Evolutionary conservation across 139 green algal species (phyloP).

Genomic region (Protoeuglena noctilucae): DNA sequence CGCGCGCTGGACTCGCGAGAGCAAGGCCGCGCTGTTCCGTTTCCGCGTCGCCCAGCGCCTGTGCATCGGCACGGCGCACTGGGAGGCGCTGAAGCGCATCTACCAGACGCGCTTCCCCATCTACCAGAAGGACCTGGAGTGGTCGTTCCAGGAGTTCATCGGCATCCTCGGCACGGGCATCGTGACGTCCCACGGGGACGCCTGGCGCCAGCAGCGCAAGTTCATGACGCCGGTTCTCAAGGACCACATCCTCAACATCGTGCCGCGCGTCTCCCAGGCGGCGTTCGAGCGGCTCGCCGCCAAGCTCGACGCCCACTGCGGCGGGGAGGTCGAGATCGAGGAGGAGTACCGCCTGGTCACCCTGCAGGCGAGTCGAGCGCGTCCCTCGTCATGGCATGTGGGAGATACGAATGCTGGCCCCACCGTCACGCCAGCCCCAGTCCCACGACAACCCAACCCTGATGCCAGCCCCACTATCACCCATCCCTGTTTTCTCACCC

Average conservation of each 20-base stretch:
- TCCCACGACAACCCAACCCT: too few relatives aligned
- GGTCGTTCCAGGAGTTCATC: constrained; percentile 77
- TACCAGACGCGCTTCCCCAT: constrained; percentile 55
- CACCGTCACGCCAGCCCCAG: too few relatives aligned
- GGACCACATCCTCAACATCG: constrained; percentile 77
- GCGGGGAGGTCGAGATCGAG: constrained; percentile 49
- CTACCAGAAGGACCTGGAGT: constrained; percentile 67
- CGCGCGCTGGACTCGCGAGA: too few relatives aligned
- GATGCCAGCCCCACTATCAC: too few relatives aligned
- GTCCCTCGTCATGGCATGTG: too few relatives aligned
- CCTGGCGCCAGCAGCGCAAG: constrained; percentile 78
- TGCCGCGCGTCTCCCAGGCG: constrained; percentile 55
- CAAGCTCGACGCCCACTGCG: constrained; percentile 40
- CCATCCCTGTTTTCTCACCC: too few relatives aligned
- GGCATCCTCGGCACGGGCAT: constrained; percentile 79
- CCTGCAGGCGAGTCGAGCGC: too few relatives aligned
- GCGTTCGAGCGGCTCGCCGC: constrained; percentile 46
- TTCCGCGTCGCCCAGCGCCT: constrained; percentile 42
- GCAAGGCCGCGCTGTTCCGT: too few relatives aligned
- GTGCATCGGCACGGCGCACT: constrained; percentile 45
- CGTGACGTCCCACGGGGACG: constrained; percentile 69
- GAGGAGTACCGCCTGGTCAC: constrained; percentile 81
- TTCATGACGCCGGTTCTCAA: constrained; percentile 69
- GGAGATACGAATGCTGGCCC: too few relatives aligned
- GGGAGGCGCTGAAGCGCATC: constrained; percentile 50